These are phyloP conservation scores for Spathaspora passalidarum DNA, from an alignment of 805 yeast genomes.

Conservation along the genomic window DNA sequence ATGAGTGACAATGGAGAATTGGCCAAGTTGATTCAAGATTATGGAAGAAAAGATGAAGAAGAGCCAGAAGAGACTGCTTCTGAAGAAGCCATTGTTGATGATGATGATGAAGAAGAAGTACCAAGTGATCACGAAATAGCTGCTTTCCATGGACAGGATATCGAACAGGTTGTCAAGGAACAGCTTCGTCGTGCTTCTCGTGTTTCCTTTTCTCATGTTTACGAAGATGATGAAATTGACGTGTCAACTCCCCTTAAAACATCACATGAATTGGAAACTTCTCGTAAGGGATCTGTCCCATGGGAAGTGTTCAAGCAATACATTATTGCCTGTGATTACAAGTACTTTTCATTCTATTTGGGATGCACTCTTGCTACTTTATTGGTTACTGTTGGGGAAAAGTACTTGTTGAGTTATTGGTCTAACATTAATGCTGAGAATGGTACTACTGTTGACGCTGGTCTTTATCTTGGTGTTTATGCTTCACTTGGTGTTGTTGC, in stretches of 20 bases:
- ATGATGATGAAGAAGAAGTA: slow-evolving; percentile 11
- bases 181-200: slow-evolving; percentile 25
- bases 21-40: slow-evolving; percentile 28
- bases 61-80: slow-evolving; percentile 9
- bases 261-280: slow-evolving; percentile 25
- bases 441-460: slow-evolving; percentile 23
- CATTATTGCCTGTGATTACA: slow-evolving; percentile 30
- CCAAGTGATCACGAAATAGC: slow-evolving; percentile 7
- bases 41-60: slow-evolving; percentile 19
- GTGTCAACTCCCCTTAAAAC: slow-evolving; percentile 14
- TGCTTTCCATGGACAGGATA: slow-evolving; percentile 7
- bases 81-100: slow-evolving; percentile 17
- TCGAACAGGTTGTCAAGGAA: slow-evolving; percentile 13
- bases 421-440: slow-evolving; percentile 27
- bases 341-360: slow-evolving; percentile 22
- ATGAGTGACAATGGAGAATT: slow-evolving; percentile 37
- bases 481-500: slow-evolving; percentile 26
- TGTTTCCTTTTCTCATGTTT: slow-evolving; percentile 32
- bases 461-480: slow-evolving; percentile 23
- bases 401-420: slow-evolving; percentile 33
- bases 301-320: slow-evolving; percentile 26
- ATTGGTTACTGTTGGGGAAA: slow-evolving; percentile 19
- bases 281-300: slow-evolving; percentile 27
- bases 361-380: slow-evolving; percentile 19
- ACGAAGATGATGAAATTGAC: slow-evolving; percentile 26